Percentiles rank a stretch among this genome's conserved stretches.
phyloP scores from a whole-genome alignment of 495 filamentous ascomycete genomes.

The Penicillium robsamsonii region DNA sequence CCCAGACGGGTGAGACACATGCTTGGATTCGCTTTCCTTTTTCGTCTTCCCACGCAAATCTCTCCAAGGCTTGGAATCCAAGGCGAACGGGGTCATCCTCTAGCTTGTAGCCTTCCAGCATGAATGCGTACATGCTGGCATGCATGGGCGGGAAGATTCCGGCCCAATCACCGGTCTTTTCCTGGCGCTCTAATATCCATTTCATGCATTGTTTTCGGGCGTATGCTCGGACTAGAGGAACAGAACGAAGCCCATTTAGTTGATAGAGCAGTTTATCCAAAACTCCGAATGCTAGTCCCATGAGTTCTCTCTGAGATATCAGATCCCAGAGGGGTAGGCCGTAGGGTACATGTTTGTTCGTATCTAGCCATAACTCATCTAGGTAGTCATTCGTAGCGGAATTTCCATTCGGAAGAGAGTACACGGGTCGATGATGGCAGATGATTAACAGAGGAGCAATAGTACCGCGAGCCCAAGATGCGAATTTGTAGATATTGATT shows the following conservation, averaged over 20 bases:
- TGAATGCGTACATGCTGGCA: constrained; percentile 24
- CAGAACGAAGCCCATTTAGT: constrained; percentile 18
- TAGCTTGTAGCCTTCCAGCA: constrained; percentile 31
- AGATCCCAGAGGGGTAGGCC: constrained; percentile 10
- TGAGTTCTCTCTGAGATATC: constrained; percentile 14
- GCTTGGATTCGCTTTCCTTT: constrained; percentile 25
- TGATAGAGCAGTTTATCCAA: constrained; percentile 26
- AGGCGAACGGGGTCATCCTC: constrained; percentile 11
- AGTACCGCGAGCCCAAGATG: constrained; percentile 39
- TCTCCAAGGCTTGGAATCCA: constrained; percentile 29
- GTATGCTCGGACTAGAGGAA: constrained; percentile 10
- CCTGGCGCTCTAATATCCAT: constrained; percentile 37
- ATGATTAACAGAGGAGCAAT: constrained; percentile 38
- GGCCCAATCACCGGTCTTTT: constrained; percentile 29
- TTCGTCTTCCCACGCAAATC: constrained; percentile 25
- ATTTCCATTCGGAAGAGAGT: constrained; percentile 33
- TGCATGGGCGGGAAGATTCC: constrained; percentile 37
- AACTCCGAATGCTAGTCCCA: constrained; percentile 23
- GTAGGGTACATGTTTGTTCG: constrained; percentile 31
- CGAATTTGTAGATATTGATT: constrained; percentile 37
- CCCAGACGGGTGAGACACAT: constrained; percentile 37
- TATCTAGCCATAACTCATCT: constrained; percentile 41
- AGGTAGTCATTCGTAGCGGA: constrained; percentile 23
- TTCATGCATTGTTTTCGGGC: constrained; percentile 21
- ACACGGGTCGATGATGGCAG: constrained; percentile 36